Conservation (phyloP, 23 red algal species). For the Gracilaria caudata region DNA sequence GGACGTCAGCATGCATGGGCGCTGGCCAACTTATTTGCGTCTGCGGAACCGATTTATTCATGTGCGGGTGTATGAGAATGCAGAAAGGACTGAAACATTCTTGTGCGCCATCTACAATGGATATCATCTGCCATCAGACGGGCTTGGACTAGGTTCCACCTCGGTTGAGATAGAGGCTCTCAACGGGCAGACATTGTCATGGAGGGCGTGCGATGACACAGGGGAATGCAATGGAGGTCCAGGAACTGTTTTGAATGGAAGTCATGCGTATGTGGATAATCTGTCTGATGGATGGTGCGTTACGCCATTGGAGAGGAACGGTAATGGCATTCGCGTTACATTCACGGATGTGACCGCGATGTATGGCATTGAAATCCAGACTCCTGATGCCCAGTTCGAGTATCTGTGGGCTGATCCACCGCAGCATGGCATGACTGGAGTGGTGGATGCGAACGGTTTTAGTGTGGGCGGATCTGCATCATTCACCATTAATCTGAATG, state of each 20-base stretch:
- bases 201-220: constrained; percentile 39
- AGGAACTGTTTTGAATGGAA: neutral
- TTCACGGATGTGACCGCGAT: constrained; percentile 25
- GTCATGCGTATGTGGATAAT: constrained; percentile 6
- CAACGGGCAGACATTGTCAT: neutral
- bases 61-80: constrained; percentile 40
- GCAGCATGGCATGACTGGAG: constrained; percentile 26
- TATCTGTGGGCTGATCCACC: constrained; percentile 21
- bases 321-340: constrained; percentile 29
- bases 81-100: constrained; percentile 6
- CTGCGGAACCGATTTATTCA: constrained; percentile 32
- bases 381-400: constrained; percentile 3
- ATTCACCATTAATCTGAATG: constrained; percentile 13
- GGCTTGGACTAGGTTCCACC: neutral
- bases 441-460: constrained; percentile 1
- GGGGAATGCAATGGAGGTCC: constrained; percentile 24
- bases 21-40: constrained; percentile 10
- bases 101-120: constrained; percentile 49
- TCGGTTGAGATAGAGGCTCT: constrained; percentile 18
- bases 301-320: constrained; percentile 24
- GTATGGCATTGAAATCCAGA: constrained; percentile 35
- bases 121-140: constrained; percentile 23
- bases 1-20: constrained; percentile 15
- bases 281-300: constrained; percentile 53
- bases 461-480: constrained; percentile 25